These are phyloP conservation scores for Cutaneotrichosporon mucoides DNA, from an alignment of 1,284 basidiomycete genomes.

Conservation along the genomic window DNA sequence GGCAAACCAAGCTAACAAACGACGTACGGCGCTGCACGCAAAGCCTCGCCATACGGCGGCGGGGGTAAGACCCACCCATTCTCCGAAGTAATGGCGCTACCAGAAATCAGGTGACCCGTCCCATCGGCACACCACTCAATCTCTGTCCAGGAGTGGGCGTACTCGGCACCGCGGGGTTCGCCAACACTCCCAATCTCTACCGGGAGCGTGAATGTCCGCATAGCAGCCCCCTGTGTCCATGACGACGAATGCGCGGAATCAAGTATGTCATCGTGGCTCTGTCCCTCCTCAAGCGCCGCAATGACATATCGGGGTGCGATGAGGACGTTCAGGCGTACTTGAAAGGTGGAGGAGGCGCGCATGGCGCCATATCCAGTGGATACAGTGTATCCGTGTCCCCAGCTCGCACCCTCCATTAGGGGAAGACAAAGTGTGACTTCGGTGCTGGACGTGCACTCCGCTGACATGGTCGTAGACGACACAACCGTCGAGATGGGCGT, in stretches of 20 bases:
- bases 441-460: not conserved
- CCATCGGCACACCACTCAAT: conserved; percentile 15
- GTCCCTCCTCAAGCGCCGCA: too few species aligned
- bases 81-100: conserved; percentile 30
- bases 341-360: too few species aligned
- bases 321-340: too few species aligned
- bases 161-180: conserved; percentile 46
- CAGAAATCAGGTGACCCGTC: conserved; percentile 26
- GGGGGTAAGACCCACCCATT: conserved; percentile 42
- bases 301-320: too few species aligned
- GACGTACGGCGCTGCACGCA: conserved; percentile 30
- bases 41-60: conserved; percentile 34
- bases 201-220: conserved; percentile 37
- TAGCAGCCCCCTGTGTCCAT: not conserved
- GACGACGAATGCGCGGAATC: not conserved
- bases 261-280: too few species aligned
- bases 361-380: not conserved
- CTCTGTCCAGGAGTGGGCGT: conserved; percentile 36
- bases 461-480: too few species aligned
- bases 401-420: not conserved
- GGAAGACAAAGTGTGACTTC: not conserved
- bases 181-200: conserved; percentile 51
- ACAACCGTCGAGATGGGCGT: too few species aligned
- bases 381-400: not conserved
- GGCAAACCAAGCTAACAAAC: too few species aligned